Evolutionary conservation across 164 flowering plant species (phyloP).

Genomic region (Malania oleifera): DNA sequence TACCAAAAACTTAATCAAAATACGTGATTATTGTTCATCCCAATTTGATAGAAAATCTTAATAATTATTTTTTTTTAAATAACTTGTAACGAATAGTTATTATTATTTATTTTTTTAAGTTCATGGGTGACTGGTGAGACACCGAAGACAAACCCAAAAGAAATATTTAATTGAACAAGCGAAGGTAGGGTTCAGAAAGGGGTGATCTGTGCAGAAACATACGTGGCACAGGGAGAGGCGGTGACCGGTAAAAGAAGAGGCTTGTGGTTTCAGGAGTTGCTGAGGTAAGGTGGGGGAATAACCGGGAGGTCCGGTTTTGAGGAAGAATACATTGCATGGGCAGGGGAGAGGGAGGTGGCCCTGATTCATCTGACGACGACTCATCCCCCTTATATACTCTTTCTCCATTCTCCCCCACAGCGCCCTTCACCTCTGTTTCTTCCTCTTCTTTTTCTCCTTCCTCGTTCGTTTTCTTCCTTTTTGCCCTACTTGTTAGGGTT

Average conservation of each 20-base stretch:
- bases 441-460: slow-evolving; percentile 15
- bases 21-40: no score
- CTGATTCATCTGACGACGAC: neutral
- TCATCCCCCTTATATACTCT: slow-evolving; percentile 1
- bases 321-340: slow-evolving; percentile 37
- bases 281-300: neutral
- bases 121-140: no score
- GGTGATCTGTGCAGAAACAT: no score
- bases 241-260: slow-evolving; percentile 3
- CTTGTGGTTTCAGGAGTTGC: neutral
- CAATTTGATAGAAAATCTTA: no score
- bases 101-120: no score
- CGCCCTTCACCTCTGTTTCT: neutral
- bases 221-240: neutral
- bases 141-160: no score
- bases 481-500: slow-evolving; percentile 5
- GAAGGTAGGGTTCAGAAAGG: no score
- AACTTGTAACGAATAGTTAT: no score
- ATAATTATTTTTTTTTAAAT: no score
- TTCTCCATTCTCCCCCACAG: neutral
- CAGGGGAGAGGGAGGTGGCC: neutral
- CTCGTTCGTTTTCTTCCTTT: slow-evolving; percentile 5
- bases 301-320: slow-evolving; percentile 21
- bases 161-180: no score
- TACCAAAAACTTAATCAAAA: no score